Evolutionary conservation across 768 basidiomycete genomes (phyloP).

Genomic region (Leccinellum luteum): DNA sequence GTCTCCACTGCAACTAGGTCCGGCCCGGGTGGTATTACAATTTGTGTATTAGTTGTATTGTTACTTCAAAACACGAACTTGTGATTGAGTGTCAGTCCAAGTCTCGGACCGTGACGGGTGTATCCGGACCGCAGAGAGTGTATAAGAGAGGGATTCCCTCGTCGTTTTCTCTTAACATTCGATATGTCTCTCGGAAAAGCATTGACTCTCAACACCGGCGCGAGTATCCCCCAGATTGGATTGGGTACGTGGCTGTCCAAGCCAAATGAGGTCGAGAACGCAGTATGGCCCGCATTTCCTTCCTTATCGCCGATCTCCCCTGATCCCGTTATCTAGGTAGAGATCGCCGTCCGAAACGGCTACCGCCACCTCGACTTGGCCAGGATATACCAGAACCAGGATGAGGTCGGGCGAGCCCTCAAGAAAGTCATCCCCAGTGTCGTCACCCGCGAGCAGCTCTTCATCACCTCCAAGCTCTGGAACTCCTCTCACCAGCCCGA

Average conservation of each 20-base stretch:
- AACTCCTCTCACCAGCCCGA: constrained; percentile 68
- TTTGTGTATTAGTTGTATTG: no score
- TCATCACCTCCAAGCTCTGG: constrained; percentile 84
- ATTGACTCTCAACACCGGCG: constrained; percentile 45
- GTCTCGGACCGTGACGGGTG: constrained; percentile 6
- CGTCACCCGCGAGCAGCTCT: constrained; percentile 77
- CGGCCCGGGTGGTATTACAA: no score
- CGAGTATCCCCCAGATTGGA: constrained; percentile 70
- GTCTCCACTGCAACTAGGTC: no score
- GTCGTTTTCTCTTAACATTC: background rate
- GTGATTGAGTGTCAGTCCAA: no score
- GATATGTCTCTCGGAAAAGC: constrained; percentile 42
- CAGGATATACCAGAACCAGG: constrained; percentile 76
- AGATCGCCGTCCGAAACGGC: constrained; percentile 68
- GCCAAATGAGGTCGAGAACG: constrained; percentile 71
- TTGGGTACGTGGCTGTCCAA: constrained; percentile 81
- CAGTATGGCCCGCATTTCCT: constrained; percentile 42
- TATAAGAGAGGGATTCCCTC: no score
- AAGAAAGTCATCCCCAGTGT: constrained; percentile 76
- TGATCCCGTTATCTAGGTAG: constrained; percentile 48
- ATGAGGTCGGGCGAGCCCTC: constrained; percentile 70
- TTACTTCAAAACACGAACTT: no score
- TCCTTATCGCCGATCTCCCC: background rate
- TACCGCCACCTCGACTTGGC: constrained; percentile 88
- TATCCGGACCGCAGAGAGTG: constrained; percentile 4